Base-by-base conservation (phyloP, 257 asterid species). In the Rehmannia glutinosa region DNA sequence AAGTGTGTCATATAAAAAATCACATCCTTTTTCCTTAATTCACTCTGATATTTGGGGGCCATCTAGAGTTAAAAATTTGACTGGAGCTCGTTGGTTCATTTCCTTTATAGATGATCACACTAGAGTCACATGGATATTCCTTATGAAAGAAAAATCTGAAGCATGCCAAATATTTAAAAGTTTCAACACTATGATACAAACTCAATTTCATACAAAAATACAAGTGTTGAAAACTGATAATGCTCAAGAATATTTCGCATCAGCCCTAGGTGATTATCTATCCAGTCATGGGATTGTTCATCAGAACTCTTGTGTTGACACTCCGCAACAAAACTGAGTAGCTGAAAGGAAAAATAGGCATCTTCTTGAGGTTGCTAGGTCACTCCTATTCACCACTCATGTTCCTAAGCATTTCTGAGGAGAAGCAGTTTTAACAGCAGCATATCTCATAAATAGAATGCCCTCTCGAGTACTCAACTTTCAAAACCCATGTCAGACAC, bases 81-180 rank as follows among this genome's bases (percentile, higher is more conserved):
- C 7, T 19, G 32, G 53, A 9, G n/a, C 19, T 4, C 1, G 17
- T 8, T 58, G 51, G 68, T 56, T 69, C 60, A 17, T 58, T 0
- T 8, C 50, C 4, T 69, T 69, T n/a, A 33, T 59, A 27, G 41
- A 27, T 23, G 60, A 59, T 8, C 66, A 69, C n/a, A 20, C 41
- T 2, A 28, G 41, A 4, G 7, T 36, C 0, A 55, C 45, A 1
- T 69, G 43, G 53, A 10, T 56, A 8, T 47, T 59, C 15, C 68
- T 46, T 1, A 59, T 69, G 68, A 69, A 32, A 43, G 62, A 62
- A 0, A 62, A 62, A 28, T n/a, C 27, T 6, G 43, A 62, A 8
- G 41, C 33, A 3, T 19, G 23, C 1, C 13, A 1, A 5, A 46
- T 64, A 0, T 64, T 30, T 5, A 35, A 46, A 30, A 13, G 5